Evolutionary conservation across 345 rosid genomes (phyloP).

Genomic region (Dipteronia sinensis): DNA sequence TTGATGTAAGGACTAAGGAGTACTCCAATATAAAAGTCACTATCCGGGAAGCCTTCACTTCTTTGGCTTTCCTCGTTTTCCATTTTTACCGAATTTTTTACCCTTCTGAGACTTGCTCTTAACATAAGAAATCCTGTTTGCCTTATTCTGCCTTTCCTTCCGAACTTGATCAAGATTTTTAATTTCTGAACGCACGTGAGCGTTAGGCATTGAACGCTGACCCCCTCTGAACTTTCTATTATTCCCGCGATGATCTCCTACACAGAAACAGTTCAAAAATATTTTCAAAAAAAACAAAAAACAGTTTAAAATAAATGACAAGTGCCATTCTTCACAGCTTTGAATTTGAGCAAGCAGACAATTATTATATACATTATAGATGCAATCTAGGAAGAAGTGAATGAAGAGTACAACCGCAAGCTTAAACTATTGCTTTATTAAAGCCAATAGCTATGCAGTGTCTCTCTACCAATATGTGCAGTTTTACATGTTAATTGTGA

Average conservation of each 20-base stretch:
- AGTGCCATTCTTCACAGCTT: not conserved
- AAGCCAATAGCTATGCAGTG: not conserved
- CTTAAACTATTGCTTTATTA: not conserved
- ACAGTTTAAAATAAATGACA: slow-evolving; percentile 1
- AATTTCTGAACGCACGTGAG: slow-evolving; percentile 81
- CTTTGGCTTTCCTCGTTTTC: slow-evolving; percentile 44
- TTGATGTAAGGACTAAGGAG: not conserved
- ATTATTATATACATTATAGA: not conserved
- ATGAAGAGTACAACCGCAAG: not conserved
- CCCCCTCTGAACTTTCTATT: slow-evolving; percentile 51
- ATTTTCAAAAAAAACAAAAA: not conserved
- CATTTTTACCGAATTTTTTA: slow-evolving; percentile 35
- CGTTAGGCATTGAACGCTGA: slow-evolving; percentile 56
- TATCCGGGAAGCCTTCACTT: slow-evolving; percentile 16
- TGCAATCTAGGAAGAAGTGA: not conserved
- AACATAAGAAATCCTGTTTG: slow-evolving; percentile 50
- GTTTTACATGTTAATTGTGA: not conserved
- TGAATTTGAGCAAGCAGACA: not conserved
- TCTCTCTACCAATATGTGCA: not conserved
- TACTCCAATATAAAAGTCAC: not conserved
- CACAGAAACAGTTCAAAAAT: slow-evolving; percentile 14
- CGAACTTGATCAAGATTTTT: slow-evolving; percentile 89
- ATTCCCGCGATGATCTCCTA: slow-evolving; percentile 40
- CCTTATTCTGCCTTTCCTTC: slow-evolving; percentile 84
- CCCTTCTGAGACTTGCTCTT: slow-evolving; percentile 61